These are phyloP conservation scores for Schrenkiella parvula DNA, from an alignment of 345 rosid genomes.

Conservation along the genomic window DNA sequence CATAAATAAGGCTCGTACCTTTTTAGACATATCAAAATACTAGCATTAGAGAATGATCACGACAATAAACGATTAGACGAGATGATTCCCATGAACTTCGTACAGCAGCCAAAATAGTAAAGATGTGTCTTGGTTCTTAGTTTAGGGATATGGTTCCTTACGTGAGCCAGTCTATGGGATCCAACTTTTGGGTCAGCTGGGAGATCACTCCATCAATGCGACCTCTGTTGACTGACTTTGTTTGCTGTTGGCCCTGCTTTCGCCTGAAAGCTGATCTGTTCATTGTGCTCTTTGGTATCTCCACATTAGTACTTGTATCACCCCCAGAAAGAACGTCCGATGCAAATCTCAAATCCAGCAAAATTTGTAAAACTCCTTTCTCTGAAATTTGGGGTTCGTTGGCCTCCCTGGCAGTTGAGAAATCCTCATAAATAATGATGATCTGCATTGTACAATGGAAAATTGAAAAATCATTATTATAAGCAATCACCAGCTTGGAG, in stretches of 20 bases:
- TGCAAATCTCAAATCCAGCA: slow-evolving; percentile 84
- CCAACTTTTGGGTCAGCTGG: slow-evolving; percentile 68
- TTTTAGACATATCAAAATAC: slow-evolving; percentile 12
- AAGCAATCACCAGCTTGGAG: slow-evolving; percentile 13
- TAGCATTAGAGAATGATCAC: slow-evolving; percentile 9
- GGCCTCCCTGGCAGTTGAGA: slow-evolving; percentile 67
- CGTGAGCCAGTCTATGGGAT: slow-evolving; percentile 99
- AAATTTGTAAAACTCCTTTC: slow-evolving; percentile 84
- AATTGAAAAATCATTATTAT: slow-evolving; percentile 1
- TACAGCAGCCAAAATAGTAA: not conserved
- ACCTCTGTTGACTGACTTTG: slow-evolving; percentile 45
- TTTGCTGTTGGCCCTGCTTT: slow-evolving; percentile 60
- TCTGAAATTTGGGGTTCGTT: slow-evolving; percentile 70
- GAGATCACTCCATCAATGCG: slow-evolving; percentile 58
- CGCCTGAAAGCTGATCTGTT: slow-evolving; percentile 55
- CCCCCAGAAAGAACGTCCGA: slow-evolving; percentile 86
- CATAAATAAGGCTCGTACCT: slow-evolving; percentile 95
- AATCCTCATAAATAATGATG: slow-evolving; percentile 59
- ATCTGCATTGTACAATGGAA: slow-evolving; percentile 51
- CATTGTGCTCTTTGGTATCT: slow-evolving; percentile 46
- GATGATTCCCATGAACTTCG: not conserved
- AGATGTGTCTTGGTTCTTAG: not conserved
- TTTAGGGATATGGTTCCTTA: slow-evolving; percentile 38
- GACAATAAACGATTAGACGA: not conserved
- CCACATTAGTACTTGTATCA: slow-evolving; percentile 46